Base-by-base conservation (phyloP, 352 stramenopile species). In the Phytophthora niederhauseri region DNA sequence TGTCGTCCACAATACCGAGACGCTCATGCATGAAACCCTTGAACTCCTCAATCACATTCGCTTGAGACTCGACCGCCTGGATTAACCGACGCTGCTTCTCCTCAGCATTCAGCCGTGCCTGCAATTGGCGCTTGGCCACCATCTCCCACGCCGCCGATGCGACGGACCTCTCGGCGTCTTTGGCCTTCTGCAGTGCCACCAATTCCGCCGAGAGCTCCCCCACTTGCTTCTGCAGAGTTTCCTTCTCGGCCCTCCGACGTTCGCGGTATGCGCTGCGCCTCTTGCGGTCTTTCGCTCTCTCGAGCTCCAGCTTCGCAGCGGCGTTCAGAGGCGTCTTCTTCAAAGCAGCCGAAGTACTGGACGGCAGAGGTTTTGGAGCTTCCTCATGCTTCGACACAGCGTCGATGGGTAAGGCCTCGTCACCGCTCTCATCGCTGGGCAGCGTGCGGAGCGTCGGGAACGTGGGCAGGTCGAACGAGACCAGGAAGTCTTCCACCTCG, bases 241-340 rank as follows among this genome's bases (percentile, higher is more conserved):
- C 55, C 15, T 59, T 68, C 31, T 73, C 66, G 3, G 55, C 24
- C 2, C n/a, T 57, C 5, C 55, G 61, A 26, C 66, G 48, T 9
- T 70, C 66, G 11, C 66, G 48, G 31, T 73, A 73, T 3, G 24
- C 14, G 31, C 31, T 73, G 14, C 66, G 66, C 43, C 66, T 50
- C 17, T 69, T 68, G 2, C 61, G 66, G 41, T 73, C 66, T 31
- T 70, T 70, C 6, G 41, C 66, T 55, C 60, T 61, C 54, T 66
- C 48, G 12, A 70, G 7, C 22, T 70, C 66, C 31, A 49, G 60
- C 15, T 68, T 73, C 2, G 54, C 28, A 26, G 55, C 61, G 14
- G 61, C 17, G 8, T 66, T 55, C 7, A 66, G 36, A 41, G 43
- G 49, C 17, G 53, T 26, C 38, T 22, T 69, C 61, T 58, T 70